Base-by-base conservation (phyloP, 176 grass and related monocot genomes). In the Typha latifolia region DNA sequence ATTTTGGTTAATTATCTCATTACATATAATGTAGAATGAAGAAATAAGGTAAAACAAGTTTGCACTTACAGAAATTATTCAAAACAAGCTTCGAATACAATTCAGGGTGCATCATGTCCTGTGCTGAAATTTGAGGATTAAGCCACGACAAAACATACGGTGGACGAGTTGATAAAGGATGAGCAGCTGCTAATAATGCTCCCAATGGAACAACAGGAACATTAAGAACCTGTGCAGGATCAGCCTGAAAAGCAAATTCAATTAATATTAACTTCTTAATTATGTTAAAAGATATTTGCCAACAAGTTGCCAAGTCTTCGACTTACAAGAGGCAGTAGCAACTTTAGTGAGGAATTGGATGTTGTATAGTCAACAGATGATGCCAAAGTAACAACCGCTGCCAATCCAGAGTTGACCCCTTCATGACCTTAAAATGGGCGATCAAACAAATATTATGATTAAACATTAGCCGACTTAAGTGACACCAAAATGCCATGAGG, bases 101-200 rank as follows among this genome's bases (percentile, higher is more conserved):
- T 55, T 96, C 92, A 67, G 88, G 85, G 49, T 91, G 88, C 92
- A 96, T 96, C 92, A 96, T 96, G 63, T 91, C 82, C 70, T 96
- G 82, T 52, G 85, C 49, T 67, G 92, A 86, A 83, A 96, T 91
- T 77, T 96, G 92, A 73, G 82, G 77, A 15, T 84, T 87, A 51
- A 96, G 75, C 78, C 90, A 78, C 31, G 92, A 84, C 76, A 96
- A 49, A 53, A 91, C 68, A 61, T 91, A 91, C 1, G 88, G 85
- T 32, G 85, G 80, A 51, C 80, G 80, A 19, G 92, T 89, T 20
- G 92, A 86, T 78, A 91, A 84, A 68, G 92, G 85, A 80, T 91
- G 87, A 53, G 85, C 87, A 16, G 82, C 86, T 61, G 87, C 79
- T 31, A 96, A 69, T 76, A 91, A 78, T 32, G 72, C 73, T 77